Conservation (phyloP, 179 eudicot genomes). For the Nepenthes alata region DNA sequence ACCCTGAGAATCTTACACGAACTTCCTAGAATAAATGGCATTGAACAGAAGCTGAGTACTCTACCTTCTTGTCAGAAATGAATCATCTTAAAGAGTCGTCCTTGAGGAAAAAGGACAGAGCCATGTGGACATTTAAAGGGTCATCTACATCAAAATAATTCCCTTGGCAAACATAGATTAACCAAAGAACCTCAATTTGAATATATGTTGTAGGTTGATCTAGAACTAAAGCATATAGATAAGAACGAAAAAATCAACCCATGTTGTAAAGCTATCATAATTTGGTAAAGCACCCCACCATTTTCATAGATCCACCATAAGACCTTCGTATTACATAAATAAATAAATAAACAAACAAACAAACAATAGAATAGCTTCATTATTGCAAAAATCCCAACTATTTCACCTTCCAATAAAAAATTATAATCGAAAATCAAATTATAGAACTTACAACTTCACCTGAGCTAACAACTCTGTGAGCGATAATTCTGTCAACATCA, state of each 20-base stretch:
- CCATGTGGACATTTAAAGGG: neutral
- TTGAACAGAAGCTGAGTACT: neutral
- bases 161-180: too few relatives aligned
- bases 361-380: neutral
- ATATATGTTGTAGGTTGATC: too few relatives aligned
- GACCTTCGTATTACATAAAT: neutral
- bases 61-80: too few relatives aligned
- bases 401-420: too few relatives aligned
- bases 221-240: too few relatives aligned
- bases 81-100: neutral
- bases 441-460: conserved; percentile 1
- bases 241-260: too few relatives aligned
- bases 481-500: neutral
- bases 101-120: neutral
- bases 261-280: too few relatives aligned
- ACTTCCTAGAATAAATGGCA: conserved; percentile 44
- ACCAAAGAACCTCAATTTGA: too few relatives aligned
- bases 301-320: too few relatives aligned
- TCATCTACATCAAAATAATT: neutral
- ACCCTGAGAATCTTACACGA: conserved; percentile 78
- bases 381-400: too few relatives aligned
- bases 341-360: neutral
- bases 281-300: too few relatives aligned
- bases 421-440: too few relatives aligned
- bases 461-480: conserved; percentile 1